These are phyloP conservation scores for Candida sojae DNA, from an alignment of 1,139 yeast species.

Conservation along the genomic window DNA sequence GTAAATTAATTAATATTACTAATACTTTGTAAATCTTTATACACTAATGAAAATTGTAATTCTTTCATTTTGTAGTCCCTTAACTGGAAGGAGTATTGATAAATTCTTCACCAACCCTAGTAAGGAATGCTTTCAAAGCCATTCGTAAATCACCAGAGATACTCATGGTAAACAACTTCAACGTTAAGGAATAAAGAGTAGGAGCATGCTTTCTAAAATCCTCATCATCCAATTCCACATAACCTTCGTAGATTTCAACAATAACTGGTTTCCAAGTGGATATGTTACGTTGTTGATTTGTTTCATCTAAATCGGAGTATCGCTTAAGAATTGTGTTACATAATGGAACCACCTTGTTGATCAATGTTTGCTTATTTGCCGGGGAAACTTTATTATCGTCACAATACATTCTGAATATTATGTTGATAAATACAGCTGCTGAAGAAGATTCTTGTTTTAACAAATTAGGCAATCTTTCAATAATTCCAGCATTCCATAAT, in stretches of 20 bases:
- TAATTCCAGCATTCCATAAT: constrained; percentile 88
- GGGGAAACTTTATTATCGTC: constrained; percentile 54
- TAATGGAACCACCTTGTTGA: constrained; percentile 63
- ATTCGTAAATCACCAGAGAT: constrained; percentile 69
- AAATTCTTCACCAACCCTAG: constrained; percentile 70
- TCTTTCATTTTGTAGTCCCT: background rate
- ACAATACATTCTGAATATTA: constrained; percentile 78
- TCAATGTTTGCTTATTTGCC: constrained; percentile 42
- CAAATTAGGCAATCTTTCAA: constrained; percentile 88
- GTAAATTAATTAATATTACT: background rate
- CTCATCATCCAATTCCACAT: constrained; percentile 69
- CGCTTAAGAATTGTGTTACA: constrained; percentile 71
- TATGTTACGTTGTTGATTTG: constrained; percentile 76
- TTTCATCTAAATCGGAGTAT: constrained; percentile 71
- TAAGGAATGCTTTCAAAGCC: constrained; percentile 65
- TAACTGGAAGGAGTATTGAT: constrained; percentile 15
- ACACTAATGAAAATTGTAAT: background rate
- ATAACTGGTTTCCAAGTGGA: constrained; percentile 91
- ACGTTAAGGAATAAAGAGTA: constrained; percentile 64
- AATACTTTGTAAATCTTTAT: background rate
- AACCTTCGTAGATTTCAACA: constrained; percentile 81
- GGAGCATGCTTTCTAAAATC: constrained; percentile 72
- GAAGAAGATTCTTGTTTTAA: constrained; percentile 90
- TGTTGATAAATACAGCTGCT: constrained; percentile 81
- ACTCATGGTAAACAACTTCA: constrained; percentile 67